phyloP scores from a whole-genome alignment of 495 filamentous ascomycete species.

The Penicillium roqueforti region DNA sequence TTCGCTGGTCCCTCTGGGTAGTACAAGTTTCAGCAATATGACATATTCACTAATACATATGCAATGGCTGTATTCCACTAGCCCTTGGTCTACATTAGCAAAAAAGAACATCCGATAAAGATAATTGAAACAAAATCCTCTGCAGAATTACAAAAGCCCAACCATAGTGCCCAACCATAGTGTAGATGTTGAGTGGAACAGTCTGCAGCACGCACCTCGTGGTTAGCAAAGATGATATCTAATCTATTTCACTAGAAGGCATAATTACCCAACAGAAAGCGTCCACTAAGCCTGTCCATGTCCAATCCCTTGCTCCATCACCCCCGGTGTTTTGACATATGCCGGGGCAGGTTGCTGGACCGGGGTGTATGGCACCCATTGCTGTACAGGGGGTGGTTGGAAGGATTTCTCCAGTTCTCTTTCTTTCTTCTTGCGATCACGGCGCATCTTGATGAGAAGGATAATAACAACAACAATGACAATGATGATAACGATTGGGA shows the following conservation, averaged over 20 bases:
- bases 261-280: background rate
- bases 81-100: background rate
- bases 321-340: constrained; percentile 3
- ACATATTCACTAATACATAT: background rate
- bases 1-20: no score
- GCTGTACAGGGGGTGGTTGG: constrained; percentile 11
- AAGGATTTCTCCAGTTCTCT: constrained; percentile 3
- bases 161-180: background rate
- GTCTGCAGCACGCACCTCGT: background rate
- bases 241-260: background rate
- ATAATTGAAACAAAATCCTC: background rate
- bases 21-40: background rate
- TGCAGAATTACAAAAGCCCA: background rate
- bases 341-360: constrained; percentile 4
- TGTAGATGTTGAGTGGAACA: background rate
- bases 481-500: constrained; percentile 7
- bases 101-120: background rate
- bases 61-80: background rate
- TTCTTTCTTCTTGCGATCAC: constrained; percentile 8
- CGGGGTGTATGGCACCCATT: constrained; percentile 9
- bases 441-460: constrained; percentile 4
- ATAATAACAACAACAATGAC: constrained; percentile 2
- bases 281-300: background rate
- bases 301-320: constrained; percentile 1
- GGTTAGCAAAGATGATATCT: background rate